Conservation (phyloP, 192 early-diverging fungal species). For the Coemansia sp. region DNA sequence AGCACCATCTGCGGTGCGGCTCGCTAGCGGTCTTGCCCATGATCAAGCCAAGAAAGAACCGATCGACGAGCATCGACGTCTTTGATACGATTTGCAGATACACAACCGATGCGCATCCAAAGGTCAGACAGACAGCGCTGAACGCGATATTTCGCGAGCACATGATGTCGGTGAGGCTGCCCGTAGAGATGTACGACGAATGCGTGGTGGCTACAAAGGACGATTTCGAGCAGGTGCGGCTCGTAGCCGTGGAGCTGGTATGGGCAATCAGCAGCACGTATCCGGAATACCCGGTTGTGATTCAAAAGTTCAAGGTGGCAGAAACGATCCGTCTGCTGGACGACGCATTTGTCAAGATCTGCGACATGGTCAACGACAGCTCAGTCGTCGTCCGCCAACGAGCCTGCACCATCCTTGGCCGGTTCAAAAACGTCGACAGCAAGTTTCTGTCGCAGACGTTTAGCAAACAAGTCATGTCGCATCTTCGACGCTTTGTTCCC, state of each 20-base stretch:
- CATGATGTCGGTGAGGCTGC: conserved; percentile 22
- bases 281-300: conserved; percentile 45
- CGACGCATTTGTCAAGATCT: conserved; percentile 80
- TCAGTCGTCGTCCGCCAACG: conserved; percentile 71
- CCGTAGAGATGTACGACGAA: conserved; percentile 61
- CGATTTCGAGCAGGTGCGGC: conserved; percentile 72
- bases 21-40: conserved; percentile 24
- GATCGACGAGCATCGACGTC: background rate
- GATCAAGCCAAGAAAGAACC: background rate
- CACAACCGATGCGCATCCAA: conserved; percentile 41
- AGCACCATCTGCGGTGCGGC: conserved; percentile 49
- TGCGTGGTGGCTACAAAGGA: conserved; percentile 68
- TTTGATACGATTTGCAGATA: conserved; percentile 39
- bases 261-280: conserved; percentile 63
- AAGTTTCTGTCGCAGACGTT: conserved; percentile 70
- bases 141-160: conserved; percentile 32
- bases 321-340: conserved; percentile 59
- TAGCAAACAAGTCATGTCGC: conserved; percentile 78
- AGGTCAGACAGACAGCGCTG: conserved; percentile 43
- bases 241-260: conserved; percentile 68
- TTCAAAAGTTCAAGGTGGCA: conserved; percentile 23
- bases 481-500: conserved; percentile 50
- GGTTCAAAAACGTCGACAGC: conserved; percentile 63
- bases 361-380: conserved; percentile 80
- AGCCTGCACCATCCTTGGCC: conserved; percentile 69